A percentile compares a stretch with the other conserved stretches of the same genome.
These are phyloP conservation scores for Candida dajiaensis DNA, from an alignment of 805 yeast genomes.

Conservation along the genomic window DNA sequence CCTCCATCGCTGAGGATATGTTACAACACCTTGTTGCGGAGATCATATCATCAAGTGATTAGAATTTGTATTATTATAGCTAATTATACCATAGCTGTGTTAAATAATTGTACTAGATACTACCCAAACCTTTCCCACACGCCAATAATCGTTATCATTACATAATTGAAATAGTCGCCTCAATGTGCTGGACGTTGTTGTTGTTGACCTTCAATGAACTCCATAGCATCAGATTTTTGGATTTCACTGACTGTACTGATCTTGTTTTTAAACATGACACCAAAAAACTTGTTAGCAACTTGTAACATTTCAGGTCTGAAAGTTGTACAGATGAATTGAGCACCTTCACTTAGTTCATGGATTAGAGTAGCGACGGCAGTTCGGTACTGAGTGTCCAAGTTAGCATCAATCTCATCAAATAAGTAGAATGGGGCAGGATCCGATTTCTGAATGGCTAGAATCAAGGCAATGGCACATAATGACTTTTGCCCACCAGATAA, in stretches of 20 bases:
- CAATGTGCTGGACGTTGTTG: constrained; percentile 9
- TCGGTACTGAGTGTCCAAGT: constrained; percentile 87
- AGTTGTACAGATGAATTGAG: constrained; percentile 95
- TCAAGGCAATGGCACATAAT: constrained; percentile 90
- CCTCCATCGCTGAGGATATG: no score
- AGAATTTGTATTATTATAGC: background rate
- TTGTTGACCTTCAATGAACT: constrained; percentile 73
- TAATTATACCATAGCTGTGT: background rate
- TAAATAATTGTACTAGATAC: no score
- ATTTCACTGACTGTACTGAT: constrained; percentile 76
- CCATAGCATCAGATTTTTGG: constrained; percentile 63
- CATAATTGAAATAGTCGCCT: background rate
- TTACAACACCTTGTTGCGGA: no score
- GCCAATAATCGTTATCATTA: background rate
- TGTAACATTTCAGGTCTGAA: constrained; percentile 90
- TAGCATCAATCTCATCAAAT: constrained; percentile 96
- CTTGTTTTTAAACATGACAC: constrained; percentile 78
- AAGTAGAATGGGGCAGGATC: constrained; percentile 97
- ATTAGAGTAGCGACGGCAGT: constrained; percentile 79
- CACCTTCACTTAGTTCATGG: constrained; percentile 53
- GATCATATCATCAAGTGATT: no score
- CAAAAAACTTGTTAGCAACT: constrained; percentile 81
- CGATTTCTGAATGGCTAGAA: constrained; percentile 87
- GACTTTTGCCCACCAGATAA: constrained; percentile 97
- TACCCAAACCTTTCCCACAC: background rate